phyloP scores from a whole-genome alignment of 163 green algal species.

The Scenedesmus sp. region DNA sequence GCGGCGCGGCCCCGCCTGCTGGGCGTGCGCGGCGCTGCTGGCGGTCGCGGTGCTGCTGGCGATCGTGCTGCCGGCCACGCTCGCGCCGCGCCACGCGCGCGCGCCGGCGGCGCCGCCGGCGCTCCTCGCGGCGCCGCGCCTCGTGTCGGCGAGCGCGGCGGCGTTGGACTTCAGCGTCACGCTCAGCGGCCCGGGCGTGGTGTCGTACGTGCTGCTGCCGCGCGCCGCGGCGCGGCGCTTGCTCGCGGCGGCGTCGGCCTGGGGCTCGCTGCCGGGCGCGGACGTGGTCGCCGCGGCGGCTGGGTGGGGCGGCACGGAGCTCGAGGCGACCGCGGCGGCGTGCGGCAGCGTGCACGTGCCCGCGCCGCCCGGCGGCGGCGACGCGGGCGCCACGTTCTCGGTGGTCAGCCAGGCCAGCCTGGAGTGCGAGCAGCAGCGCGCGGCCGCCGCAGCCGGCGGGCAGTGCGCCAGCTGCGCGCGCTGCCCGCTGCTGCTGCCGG shows the following conservation, averaged over 20 bases:
- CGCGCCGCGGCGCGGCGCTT: too few species aligned
- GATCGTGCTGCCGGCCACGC: constrained; percentile 1
- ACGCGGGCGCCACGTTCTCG: constrained; percentile 10
- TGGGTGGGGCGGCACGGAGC: not conserved
- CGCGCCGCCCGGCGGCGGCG: too few species aligned
- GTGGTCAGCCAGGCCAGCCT: not conserved
- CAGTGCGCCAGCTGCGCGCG: not conserved
- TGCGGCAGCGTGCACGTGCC: constrained; percentile 31
- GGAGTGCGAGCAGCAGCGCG: not conserved
- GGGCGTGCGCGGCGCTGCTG: not conserved
- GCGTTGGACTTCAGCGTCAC: constrained; percentile 16
- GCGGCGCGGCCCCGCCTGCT: constrained; percentile 9
- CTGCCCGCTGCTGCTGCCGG: constrained; percentile 16
- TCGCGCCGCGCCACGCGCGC: not conserved
- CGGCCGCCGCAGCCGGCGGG: too few species aligned
- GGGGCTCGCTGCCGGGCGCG: constrained; percentile 16
- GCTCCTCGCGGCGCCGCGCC: not conserved
- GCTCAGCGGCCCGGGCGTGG: not conserved
- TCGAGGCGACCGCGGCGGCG: constrained; percentile 26
- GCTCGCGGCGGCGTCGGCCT: not conserved
- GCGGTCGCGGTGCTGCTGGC: constrained; percentile 21
- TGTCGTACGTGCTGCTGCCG: constrained; percentile 37
- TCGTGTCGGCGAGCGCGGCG: constrained; percentile 2
- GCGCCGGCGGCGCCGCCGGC: not conserved
- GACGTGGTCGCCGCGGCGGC: constrained; percentile 2